These are phyloP conservation scores for Chamaenerion angustifolium DNA, from an alignment of 345 rosid genomes.

Conservation along the genomic window DNA sequence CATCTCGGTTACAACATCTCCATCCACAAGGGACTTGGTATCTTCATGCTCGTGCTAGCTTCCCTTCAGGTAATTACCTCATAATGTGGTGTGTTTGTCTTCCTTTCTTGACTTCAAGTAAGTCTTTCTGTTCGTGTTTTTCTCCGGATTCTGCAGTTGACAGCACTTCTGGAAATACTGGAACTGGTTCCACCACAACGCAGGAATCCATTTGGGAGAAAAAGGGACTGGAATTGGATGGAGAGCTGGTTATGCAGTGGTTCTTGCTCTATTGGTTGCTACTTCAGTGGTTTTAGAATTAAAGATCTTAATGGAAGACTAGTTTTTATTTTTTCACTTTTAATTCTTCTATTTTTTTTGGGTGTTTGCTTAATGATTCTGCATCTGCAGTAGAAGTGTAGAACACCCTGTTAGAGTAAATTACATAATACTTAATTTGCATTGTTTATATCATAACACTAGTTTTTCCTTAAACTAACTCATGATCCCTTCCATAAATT, in stretches of 20 bases:
- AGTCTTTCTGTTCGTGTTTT: too few relatives aligned
- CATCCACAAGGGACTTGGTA: constrained; percentile 50
- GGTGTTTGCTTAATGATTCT: too few relatives aligned
- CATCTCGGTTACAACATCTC: constrained; percentile 27
- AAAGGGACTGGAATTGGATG: constrained; percentile 27
- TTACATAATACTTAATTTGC: not conserved
- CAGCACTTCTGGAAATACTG: constrained; percentile 56
- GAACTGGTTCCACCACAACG: constrained; percentile 68
- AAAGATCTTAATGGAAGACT: constrained; percentile 27
- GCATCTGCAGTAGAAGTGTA: too few relatives aligned
- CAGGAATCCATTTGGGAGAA: constrained; percentile 58
- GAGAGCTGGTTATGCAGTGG: constrained; percentile 53
- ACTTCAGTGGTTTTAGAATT: constrained; percentile 29
- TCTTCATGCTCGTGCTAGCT: constrained; percentile 63
- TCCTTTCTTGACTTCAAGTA: too few relatives aligned
- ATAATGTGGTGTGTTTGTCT: too few relatives aligned
- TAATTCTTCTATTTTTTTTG: not conserved
- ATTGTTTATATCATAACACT: not conserved
- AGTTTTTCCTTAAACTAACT: too few relatives aligned
- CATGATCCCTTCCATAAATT: too few relatives aligned
- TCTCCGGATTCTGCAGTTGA: constrained; percentile 17
- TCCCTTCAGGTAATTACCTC: constrained; percentile 87
- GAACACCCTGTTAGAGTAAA: too few relatives aligned
- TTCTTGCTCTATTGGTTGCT: constrained; percentile 25
- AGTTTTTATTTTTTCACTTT: not conserved